Conservation (phyloP, 495 filamentous ascomycete species). For the Penicillium psychrofluorescens region DNA sequence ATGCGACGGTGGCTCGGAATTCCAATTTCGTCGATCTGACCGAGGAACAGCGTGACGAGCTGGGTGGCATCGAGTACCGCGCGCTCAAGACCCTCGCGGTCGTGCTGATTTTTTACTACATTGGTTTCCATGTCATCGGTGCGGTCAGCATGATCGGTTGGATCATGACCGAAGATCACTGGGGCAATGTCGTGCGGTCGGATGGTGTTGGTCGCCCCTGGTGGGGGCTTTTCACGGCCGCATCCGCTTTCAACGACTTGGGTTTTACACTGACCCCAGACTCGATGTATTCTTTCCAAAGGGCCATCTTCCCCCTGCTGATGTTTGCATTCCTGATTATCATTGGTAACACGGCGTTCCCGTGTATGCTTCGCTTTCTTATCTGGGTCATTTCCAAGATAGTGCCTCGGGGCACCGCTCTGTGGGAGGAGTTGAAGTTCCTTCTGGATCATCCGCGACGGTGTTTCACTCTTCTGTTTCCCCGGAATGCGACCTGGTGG, state of each 20-base stretch:
- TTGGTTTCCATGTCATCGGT: constrained; percentile 67
- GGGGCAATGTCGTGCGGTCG: constrained; percentile 51
- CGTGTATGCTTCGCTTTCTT: constrained; percentile 81
- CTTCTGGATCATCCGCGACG: constrained; percentile 89
- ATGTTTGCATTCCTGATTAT: constrained; percentile 76
- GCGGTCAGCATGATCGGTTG: constrained; percentile 67
- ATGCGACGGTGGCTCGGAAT: constrained; percentile 85
- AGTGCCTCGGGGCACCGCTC: constrained; percentile 48
- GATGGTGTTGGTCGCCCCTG: constrained; percentile 62
- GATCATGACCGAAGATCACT: constrained; percentile 56
- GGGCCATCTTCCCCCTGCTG: constrained; percentile 64
- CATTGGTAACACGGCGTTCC: constrained; percentile 91
- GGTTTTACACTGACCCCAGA: constrained; percentile 84
- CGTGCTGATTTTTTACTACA: constrained; percentile 70
- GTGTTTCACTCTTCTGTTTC: constrained; percentile 92
- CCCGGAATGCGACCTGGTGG: constrained; percentile 89
- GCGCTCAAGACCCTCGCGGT: constrained; percentile 77
- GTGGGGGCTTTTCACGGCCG: constrained; percentile 88
- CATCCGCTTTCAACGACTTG: constrained; percentile 83
- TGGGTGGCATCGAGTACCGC: constrained; percentile 92
- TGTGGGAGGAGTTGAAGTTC: constrained; percentile 86
- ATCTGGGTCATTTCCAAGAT: constrained; percentile 69
- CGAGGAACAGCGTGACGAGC: constrained; percentile 83
- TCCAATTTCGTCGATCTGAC: constrained; percentile 84
- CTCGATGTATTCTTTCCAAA: constrained; percentile 83